Base-by-base conservation (phyloP, 352 stramenopile species). In the Phytophthora constricta region DNA sequence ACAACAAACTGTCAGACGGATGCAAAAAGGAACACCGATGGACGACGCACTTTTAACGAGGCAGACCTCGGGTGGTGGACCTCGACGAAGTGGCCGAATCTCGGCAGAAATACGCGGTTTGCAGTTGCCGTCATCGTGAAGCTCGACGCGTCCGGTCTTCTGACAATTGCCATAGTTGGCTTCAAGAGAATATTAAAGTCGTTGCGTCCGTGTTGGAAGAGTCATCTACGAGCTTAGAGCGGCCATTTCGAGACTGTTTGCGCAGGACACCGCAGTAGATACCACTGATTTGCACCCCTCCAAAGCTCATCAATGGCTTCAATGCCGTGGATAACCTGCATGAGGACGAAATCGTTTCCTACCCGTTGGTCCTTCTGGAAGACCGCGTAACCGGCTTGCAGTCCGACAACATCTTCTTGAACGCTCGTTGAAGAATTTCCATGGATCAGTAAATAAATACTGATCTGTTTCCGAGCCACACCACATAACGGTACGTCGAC, bases 321-420 rank as follows among this genome's bases (percentile, higher is more conserved):
- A 81, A 90, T 68, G 74, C 89, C 9, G 82, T 98, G 13, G 84
- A 91, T 46, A 98, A 96, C 56, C 70, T 96, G 26, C 69, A 84
- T 58, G 80, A 95, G 66, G 88, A 86, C 39, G 96, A 93, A 45
- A 80, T 70, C n/a, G 60, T 91, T 33, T 47, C 72, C 16, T 75
- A 90, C 48, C 80, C 80, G n/a, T 68, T 90, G 31, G 68, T 89
- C 26, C 68, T 91, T 46, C 68, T 90, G 25, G 75, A 90, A 55
- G 80, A 80, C 33, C 49, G 41, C 43, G 63, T 88, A 23, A 19
- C 7, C 2, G 27, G 60, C 27, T 22, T 70, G 1, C 42, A 42
- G 31, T 5, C 20, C 73, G 50, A 11, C 13, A 20, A 34, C 48
- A 11, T 49, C 47, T 87, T 80, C 48, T 43, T 91, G 17, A 68